Evolutionary conservation across 139 green algal species (phyloP), one percentile per base, ranked within the genome.

Genomic region (Chlorella sp.): DNA sequence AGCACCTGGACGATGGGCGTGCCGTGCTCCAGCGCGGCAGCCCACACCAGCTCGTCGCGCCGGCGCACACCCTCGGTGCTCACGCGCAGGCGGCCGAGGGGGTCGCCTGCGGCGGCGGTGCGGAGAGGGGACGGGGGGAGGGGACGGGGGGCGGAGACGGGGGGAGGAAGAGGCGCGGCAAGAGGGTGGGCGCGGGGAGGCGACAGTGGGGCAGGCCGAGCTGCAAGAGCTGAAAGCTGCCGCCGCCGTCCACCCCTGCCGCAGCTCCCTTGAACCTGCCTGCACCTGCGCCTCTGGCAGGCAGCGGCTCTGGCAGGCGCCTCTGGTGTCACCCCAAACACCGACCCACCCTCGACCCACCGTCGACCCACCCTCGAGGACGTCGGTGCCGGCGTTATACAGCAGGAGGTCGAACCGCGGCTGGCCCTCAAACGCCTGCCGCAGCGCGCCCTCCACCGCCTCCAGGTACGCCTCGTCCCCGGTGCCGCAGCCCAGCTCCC

Each of bases 321-420:
- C n/a, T n/a, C n/a, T n/a, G n/a, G n/a, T n/a, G n/a, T n/a, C n/a
- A n/a, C n/a, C n/a, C n/a, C n/a, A n/a, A n/a, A n/a, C n/a, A n/a
- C n/a, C n/a, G n/a, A n/a, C n/a, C n/a, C n/a, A n/a, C n/a, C n/a
- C n/a, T n/a, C n/a, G n/a, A 6, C 79, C 87, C 36, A 35, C 91
- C 64, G 93, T 62, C 6, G 84, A 86, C 77, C 91, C 89, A 2
- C 86, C 88, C 27, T 68, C 19, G 40, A 97, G 78, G 14, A 96
- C 82, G 73, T 97, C 92, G 5, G 91, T 96, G 38, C 90, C 89
- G 40, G 91, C 91, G 77, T 95, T 95, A 79, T 91, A 95, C 0
- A 95, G 35, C 8, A 95, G 38, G 11, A 95, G 77, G 55, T 94
- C 82, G 21, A 84, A 86, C n/a, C 64, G 9, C 23, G 77, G 77